phyloP scores from a whole-genome alignment of 2,329 filamentous ascomycete species.

The Dissoconium aciculare region DNA sequence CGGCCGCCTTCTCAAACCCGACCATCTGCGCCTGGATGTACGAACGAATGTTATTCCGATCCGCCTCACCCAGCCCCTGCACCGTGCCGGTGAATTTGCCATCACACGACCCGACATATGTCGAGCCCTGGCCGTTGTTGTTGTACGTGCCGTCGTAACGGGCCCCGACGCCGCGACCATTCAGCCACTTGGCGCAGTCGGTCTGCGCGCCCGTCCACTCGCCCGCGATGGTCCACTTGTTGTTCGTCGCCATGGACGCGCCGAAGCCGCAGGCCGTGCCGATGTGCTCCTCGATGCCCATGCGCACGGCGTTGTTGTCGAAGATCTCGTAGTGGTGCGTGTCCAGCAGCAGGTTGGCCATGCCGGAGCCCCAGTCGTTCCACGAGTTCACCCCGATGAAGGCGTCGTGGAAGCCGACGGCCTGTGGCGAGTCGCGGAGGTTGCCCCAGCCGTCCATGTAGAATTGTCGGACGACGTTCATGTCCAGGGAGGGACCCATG shows the following conservation, averaged over 20 bases:
- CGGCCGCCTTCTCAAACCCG: conserved; percentile 33
- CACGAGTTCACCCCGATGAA: conserved; percentile 32
- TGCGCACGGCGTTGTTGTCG: conserved; percentile 23
- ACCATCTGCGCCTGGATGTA: conserved; percentile 36
- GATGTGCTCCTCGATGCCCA: conserved; percentile 27
- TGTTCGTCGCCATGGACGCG: conserved; percentile 30
- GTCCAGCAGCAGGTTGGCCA: conserved; percentile 32
- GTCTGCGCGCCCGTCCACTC: conserved; percentile 35
- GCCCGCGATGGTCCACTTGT: conserved; percentile 34
- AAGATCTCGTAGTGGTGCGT: conserved; percentile 36
- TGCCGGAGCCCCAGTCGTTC: conserved; percentile 31
- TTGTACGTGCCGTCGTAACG: conserved; percentile 31
- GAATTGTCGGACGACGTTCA: conserved; percentile 31
- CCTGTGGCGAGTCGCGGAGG: conserved; percentile 28
- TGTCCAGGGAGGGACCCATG: conserved; percentile 28
- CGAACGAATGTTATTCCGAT: conserved; percentile 30
- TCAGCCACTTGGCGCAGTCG: conserved; percentile 35
- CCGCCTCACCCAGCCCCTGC: conserved; percentile 25
- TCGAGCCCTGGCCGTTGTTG: conserved; percentile 20
- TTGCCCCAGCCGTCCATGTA: conserved; percentile 36
- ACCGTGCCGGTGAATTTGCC: conserved; percentile 33
- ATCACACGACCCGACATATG: conserved; percentile 29
- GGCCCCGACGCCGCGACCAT: conserved; percentile 33
- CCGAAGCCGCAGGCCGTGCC: conserved; percentile 31
- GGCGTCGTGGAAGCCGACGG: conserved; percentile 33